Evolutionary conservation across 495 filamentous ascomycete species (phyloP).

Genomic region (Penicillium coprophilum): DNA sequence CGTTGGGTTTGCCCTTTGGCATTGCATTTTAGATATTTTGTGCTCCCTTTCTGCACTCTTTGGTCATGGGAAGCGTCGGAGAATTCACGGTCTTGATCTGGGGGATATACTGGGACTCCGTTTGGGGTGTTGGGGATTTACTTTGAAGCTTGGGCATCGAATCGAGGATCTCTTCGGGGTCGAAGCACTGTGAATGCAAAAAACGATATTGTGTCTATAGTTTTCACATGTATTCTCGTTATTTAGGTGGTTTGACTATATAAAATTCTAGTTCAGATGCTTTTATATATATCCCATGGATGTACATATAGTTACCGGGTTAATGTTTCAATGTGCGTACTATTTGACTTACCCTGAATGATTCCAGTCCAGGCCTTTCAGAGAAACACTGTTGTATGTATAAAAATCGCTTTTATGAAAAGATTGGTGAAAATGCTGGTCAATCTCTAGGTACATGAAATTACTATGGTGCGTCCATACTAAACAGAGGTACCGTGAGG

Average conservation of each 20-base stretch:
- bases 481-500: conserved; percentile 14
- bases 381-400: not conserved
- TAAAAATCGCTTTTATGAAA: not conserved
- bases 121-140: conserved; percentile 50
- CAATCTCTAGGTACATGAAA: not conserved
- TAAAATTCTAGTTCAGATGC: not conserved
- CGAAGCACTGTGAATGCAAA: conserved; percentile 39
- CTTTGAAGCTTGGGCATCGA: conserved; percentile 42
- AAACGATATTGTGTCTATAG: conserved; percentile 44
- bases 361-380: not conserved
- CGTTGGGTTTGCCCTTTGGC: conserved; percentile 20
- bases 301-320: not conserved
- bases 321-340: not conserved
- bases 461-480: conserved; percentile 9
- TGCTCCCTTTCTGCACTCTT: conserved; percentile 43
- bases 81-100: conserved; percentile 50
- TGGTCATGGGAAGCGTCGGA: conserved; percentile 47
- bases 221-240: conserved; percentile 12
- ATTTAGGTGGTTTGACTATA: not conserved
- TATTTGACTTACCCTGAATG: not conserved
- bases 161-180: conserved; percentile 21
- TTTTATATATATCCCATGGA: not conserved
- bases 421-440: not conserved
- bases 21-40: conserved; percentile 51
- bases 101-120: conserved; percentile 48